Percentiles rank a stretch among this genome's conserved stretches.
phyloP scores from a whole-genome alignment of 768 basidiomycete genomes.

The Piloderma croceum region DNA sequence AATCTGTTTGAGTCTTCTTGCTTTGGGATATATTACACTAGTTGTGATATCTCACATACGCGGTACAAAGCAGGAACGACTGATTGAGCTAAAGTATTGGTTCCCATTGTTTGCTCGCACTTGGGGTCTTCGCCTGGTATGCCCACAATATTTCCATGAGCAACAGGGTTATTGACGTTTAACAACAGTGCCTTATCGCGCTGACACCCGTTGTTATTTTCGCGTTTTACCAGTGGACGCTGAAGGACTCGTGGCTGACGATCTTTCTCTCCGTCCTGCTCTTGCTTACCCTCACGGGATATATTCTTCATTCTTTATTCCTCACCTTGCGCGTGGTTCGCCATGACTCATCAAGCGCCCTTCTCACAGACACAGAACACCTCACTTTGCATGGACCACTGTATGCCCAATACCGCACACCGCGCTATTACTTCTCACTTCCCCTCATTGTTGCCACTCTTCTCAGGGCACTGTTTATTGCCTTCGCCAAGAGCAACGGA shows the following conservation, averaged over 20 bases:
- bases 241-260: slow-evolving; percentile 84
- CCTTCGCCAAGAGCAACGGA: slow-evolving; percentile 55
- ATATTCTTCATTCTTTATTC: slow-evolving; percentile 46
- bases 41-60: slow-evolving; percentile 24
- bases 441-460: slow-evolving; percentile 52
- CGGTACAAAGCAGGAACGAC: slow-evolving; percentile 12
- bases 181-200: slow-evolving; percentile 50
- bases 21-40: slow-evolving; percentile 44
- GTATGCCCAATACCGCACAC: slow-evolving; percentile 59
- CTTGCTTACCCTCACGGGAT: slow-evolving; percentile 45
- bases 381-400: slow-evolving; percentile 50
- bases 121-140: slow-evolving; percentile 66
- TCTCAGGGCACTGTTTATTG: slow-evolving; percentile 67
- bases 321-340: slow-evolving; percentile 43
- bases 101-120: slow-evolving; percentile 47
- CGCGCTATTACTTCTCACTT: slow-evolving; percentile 65
- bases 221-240: slow-evolving; percentile 85
- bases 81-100: slow-evolving; percentile 18
- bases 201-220: slow-evolving; percentile 72
- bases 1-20: slow-evolving; percentile 48
- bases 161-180: neutral
- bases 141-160: slow-evolving; percentile 18
- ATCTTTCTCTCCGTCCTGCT: slow-evolving; percentile 71
- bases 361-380: slow-evolving; percentile 30
- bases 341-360: slow-evolving; percentile 32